Conservation (phyloP, 306 rosid species). For the Casuarina equisetifolia region DNA sequence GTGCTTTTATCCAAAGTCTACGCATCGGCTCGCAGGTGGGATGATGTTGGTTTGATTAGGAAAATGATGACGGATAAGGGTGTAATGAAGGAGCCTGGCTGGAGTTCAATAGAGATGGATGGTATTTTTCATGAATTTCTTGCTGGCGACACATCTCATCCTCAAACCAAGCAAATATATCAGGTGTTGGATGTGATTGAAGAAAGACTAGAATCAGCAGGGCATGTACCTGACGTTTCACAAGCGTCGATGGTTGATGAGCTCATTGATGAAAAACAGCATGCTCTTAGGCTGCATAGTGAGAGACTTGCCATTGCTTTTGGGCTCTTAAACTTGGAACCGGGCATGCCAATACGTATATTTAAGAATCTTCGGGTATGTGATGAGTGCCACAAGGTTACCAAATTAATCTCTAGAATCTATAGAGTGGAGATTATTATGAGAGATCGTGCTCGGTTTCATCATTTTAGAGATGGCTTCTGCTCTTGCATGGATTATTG, state of each 20-base stretch:
- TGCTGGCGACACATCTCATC: constrained; percentile 79
- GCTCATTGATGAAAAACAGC: constrained; percentile 34
- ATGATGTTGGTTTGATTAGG: constrained; percentile 67
- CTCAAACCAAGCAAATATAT: constrained; percentile 48
- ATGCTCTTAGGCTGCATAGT: constrained; percentile 57
- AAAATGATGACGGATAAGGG: constrained; percentile 66
- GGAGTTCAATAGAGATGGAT: constrained; percentile 66
- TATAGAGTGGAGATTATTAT: constrained; percentile 64
- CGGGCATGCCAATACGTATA: constrained; percentile 55
- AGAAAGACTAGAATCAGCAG: constrained; percentile 44
- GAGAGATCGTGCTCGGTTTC: constrained; percentile 72
- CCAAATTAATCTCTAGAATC: constrained; percentile 54
- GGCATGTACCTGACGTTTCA: constrained; percentile 54
- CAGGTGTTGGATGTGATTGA: constrained; percentile 47
- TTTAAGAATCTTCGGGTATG: constrained; percentile 79
- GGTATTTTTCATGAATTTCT: constrained; percentile 73
- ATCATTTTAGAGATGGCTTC: constrained; percentile 58
- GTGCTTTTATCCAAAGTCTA: constrained; percentile 74
- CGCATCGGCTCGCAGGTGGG: constrained; percentile 70
- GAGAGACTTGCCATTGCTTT: constrained; percentile 80
- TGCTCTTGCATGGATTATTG: constrained; percentile 79
- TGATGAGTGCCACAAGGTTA: constrained; percentile 64
- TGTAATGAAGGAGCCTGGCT: constrained; percentile 68
- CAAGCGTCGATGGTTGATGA: constrained; percentile 58
- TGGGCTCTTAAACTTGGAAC: constrained; percentile 54